Conservation (phyloP, 2,329 filamentous ascomycete genomes). For the Aspergillus eucalypticola region DNA sequence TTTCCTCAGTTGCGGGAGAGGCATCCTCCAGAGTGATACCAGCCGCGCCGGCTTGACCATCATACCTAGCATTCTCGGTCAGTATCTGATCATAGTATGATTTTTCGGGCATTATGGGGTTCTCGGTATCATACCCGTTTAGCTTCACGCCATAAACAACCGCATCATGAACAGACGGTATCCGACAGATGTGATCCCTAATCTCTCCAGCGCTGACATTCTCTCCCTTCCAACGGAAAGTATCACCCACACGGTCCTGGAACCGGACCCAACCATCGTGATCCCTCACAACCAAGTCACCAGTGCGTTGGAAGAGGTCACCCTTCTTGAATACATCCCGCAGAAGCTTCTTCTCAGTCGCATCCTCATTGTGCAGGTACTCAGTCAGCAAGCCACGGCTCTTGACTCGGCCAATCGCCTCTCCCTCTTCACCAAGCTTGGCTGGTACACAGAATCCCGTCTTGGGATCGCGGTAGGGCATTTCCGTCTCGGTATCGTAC, state of each 20-base stretch:
- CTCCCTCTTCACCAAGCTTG: constrained; percentile 44
- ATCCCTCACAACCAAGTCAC: constrained; percentile 48
- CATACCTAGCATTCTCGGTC: constrained; percentile 39
- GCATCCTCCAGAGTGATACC: constrained; percentile 45
- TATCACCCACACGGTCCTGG: constrained; percentile 46
- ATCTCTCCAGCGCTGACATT: constrained; percentile 51
- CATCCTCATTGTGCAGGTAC: constrained; percentile 44
- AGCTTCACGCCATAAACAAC: constrained; percentile 49
- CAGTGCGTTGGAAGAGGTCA: constrained; percentile 48
- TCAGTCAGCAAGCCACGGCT: constrained; percentile 42
- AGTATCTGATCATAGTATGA: neutral
- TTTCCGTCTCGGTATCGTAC: constrained; percentile 45
- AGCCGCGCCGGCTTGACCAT: constrained; percentile 52
- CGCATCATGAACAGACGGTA: constrained; percentile 45
- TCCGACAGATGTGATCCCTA: constrained; percentile 45
- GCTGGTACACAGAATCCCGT: constrained; percentile 48
- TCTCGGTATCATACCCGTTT: constrained; percentile 30
- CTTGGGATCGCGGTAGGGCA: constrained; percentile 45
- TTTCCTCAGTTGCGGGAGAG: constrained; percentile 28
- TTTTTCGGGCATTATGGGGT: neutral
- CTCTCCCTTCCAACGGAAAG: constrained; percentile 46
- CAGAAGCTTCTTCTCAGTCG: constrained; percentile 49
- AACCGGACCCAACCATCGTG: constrained; percentile 47
- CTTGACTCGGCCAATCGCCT: constrained; percentile 48
- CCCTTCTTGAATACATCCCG: constrained; percentile 49